These are phyloP conservation scores for Cerrena zonata DNA, from an alignment of 1,284 basidiomycete species.

Conservation along the genomic window DNA sequence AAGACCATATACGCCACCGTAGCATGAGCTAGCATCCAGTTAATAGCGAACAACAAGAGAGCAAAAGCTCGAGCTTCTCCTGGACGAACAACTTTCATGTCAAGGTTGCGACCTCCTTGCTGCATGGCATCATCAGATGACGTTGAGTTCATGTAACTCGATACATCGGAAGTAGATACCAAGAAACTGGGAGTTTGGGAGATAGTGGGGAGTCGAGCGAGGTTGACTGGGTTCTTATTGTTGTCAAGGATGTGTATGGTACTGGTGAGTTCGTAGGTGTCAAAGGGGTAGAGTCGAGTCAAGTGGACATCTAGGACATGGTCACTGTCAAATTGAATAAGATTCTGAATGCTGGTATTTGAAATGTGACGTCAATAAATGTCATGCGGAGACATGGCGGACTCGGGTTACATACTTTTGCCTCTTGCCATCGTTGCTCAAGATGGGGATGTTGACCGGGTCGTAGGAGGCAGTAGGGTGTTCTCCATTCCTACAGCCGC, in stretches of 20 bases:
- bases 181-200: constrained; percentile 44
- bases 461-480: constrained; percentile 40
- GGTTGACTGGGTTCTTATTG: constrained; percentile 36
- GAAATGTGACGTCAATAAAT: background rate
- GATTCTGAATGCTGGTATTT: constrained; percentile 42
- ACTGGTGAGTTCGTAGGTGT: constrained; percentile 47
- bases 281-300: constrained; percentile 52
- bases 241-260: constrained; percentile 37
- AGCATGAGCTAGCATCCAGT: constrained; percentile 51
- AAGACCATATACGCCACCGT: constrained; percentile 41
- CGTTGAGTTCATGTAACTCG: constrained; percentile 27
- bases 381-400: background rate
- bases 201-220: constrained; percentile 40
- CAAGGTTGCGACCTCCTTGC: constrained; percentile 37
- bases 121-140: constrained; percentile 20
- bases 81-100: constrained; percentile 40
- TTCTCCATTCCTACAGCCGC: constrained; percentile 22
- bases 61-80: constrained; percentile 40
- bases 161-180: constrained; percentile 36
- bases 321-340: constrained; percentile 53
- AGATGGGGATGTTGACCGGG: constrained; percentile 40
- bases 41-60: constrained; percentile 42
- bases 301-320: constrained; percentile 54
- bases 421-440: constrained; percentile 33
- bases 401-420: constrained; percentile 34